Conservation (phyloP, 345 rosid genomes). For the Citrus hindsii region DNA sequence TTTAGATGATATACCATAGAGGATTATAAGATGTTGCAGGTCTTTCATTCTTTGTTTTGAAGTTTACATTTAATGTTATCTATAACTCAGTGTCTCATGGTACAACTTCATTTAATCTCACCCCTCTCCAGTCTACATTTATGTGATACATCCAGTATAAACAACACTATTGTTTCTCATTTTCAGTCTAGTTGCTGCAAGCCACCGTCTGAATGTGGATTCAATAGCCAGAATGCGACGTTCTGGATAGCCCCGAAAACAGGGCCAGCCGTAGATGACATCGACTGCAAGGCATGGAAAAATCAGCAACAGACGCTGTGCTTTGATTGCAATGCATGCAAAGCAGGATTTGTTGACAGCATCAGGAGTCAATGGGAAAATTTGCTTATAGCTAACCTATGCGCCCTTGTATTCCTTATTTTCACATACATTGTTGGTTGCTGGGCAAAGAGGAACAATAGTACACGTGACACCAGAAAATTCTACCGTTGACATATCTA, state of each 20-base stretch:
- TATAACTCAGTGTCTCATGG: too few relatives aligned
- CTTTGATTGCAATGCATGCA: constrained; percentile 48
- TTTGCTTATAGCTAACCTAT: constrained; percentile 14
- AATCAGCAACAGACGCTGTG: constrained; percentile 30
- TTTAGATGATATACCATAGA: too few relatives aligned
- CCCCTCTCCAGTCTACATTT: too few relatives aligned
- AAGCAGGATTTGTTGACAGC: constrained; percentile 32
- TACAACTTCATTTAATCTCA: too few relatives aligned
- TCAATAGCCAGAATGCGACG: constrained; percentile 26
- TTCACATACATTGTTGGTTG: constrained; percentile 22
- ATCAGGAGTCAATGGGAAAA: constrained; percentile 30
- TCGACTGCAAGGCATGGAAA: constrained; percentile 34
- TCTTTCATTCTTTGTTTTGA: too few relatives aligned
- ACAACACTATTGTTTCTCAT: too few relatives aligned
- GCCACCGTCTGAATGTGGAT: constrained; percentile 40
- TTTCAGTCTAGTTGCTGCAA: constrained; percentile 47
- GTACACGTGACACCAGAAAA: background rate
- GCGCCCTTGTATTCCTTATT: constrained; percentile 13
- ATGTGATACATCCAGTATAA: too few relatives aligned
- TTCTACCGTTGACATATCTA: background rate
- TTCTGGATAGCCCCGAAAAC: constrained; percentile 15
- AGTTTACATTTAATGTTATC: too few relatives aligned
- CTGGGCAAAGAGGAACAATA: constrained; percentile 28
- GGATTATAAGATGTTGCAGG: too few relatives aligned
- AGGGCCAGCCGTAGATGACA: background rate